A percentile compares a stretch with the other conserved stretches of the same genome.
Evolutionary conservation across 2,329 filamentous ascomycete genomes (phyloP).

Genomic region (Ceratocystis cubensis): DNA sequence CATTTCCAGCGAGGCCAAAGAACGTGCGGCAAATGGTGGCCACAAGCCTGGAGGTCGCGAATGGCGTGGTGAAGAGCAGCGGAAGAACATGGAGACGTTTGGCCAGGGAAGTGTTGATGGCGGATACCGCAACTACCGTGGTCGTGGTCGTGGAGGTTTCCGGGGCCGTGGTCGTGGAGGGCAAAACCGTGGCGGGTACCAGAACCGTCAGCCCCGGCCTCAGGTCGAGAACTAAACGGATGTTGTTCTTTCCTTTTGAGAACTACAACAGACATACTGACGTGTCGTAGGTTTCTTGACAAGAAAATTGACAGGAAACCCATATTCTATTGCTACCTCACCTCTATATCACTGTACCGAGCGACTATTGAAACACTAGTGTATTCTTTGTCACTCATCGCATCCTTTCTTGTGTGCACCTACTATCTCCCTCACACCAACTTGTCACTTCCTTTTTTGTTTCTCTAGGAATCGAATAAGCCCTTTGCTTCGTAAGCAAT

Average conservation of each 20-base stretch:
- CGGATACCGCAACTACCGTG: slow-evolving; percentile 62
- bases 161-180: slow-evolving; percentile 37
- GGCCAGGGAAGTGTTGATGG: slow-evolving; percentile 90
- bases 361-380: neutral
- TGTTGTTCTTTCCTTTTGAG: slow-evolving; percentile 1
- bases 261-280: neutral
- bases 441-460: neutral
- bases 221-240: slow-evolving; percentile 2
- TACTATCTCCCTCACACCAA: neutral
- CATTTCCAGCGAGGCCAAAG: slow-evolving; percentile 86
- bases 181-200: slow-evolving; percentile 28
- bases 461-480: neutral
- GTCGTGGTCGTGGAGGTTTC: slow-evolving; percentile 56
- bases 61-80: slow-evolving; percentile 85
- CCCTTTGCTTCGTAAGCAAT: neutral
- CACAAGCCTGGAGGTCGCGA: slow-evolving; percentile 66
- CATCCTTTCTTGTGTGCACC: neutral
- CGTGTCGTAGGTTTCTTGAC: neutral
- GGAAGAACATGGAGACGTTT: slow-evolving; percentile 94
- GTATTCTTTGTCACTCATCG: neutral
- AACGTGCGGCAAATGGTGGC: slow-evolving; percentile 61
- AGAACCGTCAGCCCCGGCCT: slow-evolving; percentile 18
- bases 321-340: neutral
- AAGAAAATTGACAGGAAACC: neutral
- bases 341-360: neutral